Evolutionary conservation across 495 filamentous ascomycete genomes (phyloP).

Genomic region (Penicillium mononematosum): DNA sequence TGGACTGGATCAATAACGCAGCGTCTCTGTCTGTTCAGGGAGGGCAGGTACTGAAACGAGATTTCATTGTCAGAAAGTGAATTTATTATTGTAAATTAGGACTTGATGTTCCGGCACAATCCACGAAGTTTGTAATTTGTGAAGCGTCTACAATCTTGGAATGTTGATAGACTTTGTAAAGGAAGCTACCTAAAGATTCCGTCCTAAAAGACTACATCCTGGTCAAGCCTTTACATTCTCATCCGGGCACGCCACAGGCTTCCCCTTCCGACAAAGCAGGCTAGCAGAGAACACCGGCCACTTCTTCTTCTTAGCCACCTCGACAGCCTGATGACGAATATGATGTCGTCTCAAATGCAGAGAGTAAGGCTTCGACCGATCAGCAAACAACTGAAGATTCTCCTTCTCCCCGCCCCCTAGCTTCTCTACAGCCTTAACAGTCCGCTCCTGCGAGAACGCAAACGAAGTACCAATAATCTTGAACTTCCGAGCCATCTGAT

Average conservation of each 20-base stretch:
- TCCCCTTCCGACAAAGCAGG: slow-evolving; percentile 25
- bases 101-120: no score
- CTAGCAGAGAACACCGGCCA: slow-evolving; percentile 18
- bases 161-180: no score
- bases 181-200: no score
- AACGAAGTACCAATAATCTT: slow-evolving; percentile 33
- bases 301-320: slow-evolving; percentile 22
- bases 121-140: no score
- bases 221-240: background rate
- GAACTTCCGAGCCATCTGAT: slow-evolving; percentile 26
- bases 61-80: no score
- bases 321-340: slow-evolving; percentile 21
- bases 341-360: slow-evolving; percentile 24
- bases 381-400: slow-evolving; percentile 25
- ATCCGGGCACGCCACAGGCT: slow-evolving; percentile 1
- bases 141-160: no score
- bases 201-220: no score
- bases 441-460: slow-evolving; percentile 29
- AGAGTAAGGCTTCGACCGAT: slow-evolving; percentile 27
- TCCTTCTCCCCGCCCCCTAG: slow-evolving; percentile 8
- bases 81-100: no score
- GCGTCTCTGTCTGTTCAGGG: no score
- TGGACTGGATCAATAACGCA: no score
- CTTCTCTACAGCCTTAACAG: slow-evolving; percentile 12
- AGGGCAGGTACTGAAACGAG: no score